Evolutionary conservation across 129 eudicot species (phyloP).

Genomic region (Centrapalus pauciflorus): DNA sequence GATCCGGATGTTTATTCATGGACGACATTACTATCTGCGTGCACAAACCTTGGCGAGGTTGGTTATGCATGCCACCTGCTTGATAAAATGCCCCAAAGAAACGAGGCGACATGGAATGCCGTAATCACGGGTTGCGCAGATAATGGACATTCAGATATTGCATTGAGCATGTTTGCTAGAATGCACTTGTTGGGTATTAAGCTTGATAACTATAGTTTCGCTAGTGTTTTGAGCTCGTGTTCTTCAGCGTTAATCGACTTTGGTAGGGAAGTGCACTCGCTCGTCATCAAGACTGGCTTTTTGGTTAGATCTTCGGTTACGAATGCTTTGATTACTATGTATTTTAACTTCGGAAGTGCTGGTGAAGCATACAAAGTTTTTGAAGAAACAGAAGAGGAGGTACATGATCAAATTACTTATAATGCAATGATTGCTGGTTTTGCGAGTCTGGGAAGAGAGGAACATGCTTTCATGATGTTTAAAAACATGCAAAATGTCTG

Average conservation of each 20-base stretch:
- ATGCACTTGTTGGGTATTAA: conserved; percentile 62
- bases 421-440: conserved; percentile 77
- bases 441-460: conserved; percentile 49
- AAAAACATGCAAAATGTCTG: conserved; percentile 46
- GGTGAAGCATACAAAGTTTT: conserved; percentile 48
- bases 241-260: conserved; percentile 39
- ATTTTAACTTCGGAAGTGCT: conserved; percentile 45
- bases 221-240: conserved; percentile 75
- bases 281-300: conserved; percentile 65
- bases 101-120: conserved; percentile 78
- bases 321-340: conserved; percentile 76
- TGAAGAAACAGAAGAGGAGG: conserved; percentile 32
- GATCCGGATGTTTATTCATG: conserved; percentile 71
- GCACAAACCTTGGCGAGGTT: conserved; percentile 68
- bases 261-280: conserved; percentile 57
- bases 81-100: conserved; percentile 52
- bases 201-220: conserved; percentile 74
- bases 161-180: conserved; percentile 44
- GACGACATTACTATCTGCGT: conserved; percentile 80
- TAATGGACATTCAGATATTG: conserved; percentile 40
- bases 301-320: conserved; percentile 50
- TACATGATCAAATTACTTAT: conserved; percentile 59
- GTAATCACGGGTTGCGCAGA: conserved; percentile 78
- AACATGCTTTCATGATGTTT: conserved; percentile 49
- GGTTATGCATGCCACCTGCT: conserved; percentile 58